Evolutionary conservation across 2,329 filamentous ascomycete species (phyloP).

Genomic region (Stagonosporopsis rhizophila): DNA sequence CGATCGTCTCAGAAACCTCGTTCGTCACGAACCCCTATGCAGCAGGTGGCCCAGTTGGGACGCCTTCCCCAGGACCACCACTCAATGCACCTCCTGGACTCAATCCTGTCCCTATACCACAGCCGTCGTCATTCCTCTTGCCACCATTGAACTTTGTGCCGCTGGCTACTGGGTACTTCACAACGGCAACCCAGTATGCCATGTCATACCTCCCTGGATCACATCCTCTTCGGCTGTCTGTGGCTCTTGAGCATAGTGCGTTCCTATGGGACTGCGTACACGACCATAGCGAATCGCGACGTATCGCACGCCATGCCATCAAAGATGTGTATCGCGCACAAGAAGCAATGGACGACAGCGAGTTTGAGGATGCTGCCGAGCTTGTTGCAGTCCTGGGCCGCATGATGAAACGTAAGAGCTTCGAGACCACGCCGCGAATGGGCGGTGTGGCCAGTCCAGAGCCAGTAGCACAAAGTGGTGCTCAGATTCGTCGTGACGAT

Average conservation of each 20-base stretch:
- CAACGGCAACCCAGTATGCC: slow-evolving; percentile 75
- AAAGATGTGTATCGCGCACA: slow-evolving; percentile 89
- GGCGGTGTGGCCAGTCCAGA: slow-evolving; percentile 43
- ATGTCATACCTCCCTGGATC: slow-evolving; percentile 82
- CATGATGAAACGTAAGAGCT: slow-evolving; percentile 76
- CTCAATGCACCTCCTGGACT: slow-evolving; percentile 55
- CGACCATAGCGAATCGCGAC: slow-evolving; percentile 76
- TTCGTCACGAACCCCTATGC: slow-evolving; percentile 60
- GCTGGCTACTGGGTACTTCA: slow-evolving; percentile 81
- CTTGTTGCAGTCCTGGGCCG: slow-evolving; percentile 84
- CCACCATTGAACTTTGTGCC: slow-evolving; percentile 83
- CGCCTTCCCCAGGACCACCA: slow-evolving; percentile 52
- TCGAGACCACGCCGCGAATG: slow-evolving; percentile 47
- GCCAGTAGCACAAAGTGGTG: slow-evolving; percentile 24
- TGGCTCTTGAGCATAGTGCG: slow-evolving; percentile 90
- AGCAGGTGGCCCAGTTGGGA: slow-evolving; percentile 47
- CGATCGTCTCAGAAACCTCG: slow-evolving; percentile 58
- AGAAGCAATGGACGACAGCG: slow-evolving; percentile 93
- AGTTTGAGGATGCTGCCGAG: slow-evolving; percentile 90
- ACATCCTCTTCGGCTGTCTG: slow-evolving; percentile 85
- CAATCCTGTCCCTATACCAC: slow-evolving; percentile 51
- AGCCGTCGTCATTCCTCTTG: slow-evolving; percentile 75
- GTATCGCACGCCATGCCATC: slow-evolving; percentile 81
- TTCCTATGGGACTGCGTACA: slow-evolving; percentile 94
- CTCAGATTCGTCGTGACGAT: slow-evolving; percentile 16